phyloP scores from a whole-genome alignment of 2,329 filamentous ascomycete species.

The Hirsutella thompsonii region DNA sequence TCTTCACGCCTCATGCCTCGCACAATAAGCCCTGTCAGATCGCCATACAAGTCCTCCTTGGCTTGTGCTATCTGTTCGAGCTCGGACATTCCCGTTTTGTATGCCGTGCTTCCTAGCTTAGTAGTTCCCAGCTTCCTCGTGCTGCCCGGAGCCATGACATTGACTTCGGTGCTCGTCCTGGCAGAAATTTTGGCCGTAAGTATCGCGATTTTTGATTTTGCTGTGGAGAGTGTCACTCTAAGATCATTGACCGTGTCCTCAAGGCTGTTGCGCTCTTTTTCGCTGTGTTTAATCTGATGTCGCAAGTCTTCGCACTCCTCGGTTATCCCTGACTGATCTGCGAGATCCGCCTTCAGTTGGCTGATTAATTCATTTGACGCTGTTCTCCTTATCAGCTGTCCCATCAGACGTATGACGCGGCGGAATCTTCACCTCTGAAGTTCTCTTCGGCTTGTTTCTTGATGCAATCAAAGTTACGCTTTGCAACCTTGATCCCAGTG shows the following conservation, averaged over 20 bases:
- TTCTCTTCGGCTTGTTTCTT: constrained; percentile 65
- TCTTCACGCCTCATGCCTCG: constrained; percentile 61
- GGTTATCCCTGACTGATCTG: constrained; percentile 47
- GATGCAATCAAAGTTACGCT: constrained; percentile 73
- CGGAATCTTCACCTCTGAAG: too few relatives aligned
- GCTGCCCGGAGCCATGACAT: constrained; percentile 46
- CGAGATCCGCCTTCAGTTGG: constrained; percentile 64
- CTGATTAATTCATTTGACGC: constrained; percentile 67
- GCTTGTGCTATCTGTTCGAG: constrained; percentile 59
- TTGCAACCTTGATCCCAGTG: constrained; percentile 67
- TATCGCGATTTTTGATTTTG: constrained; percentile 65
- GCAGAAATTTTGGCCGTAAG: constrained; percentile 66
- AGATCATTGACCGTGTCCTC: constrained; percentile 43
- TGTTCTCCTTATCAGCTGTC: too few relatives aligned
- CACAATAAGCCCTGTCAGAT: constrained; percentile 79
- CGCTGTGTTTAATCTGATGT: constrained; percentile 49
- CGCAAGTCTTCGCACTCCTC: constrained; percentile 48
- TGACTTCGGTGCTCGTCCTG: constrained; percentile 44
- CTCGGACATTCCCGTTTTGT: constrained; percentile 33
- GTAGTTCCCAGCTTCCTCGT: constrained; percentile 42
- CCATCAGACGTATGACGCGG: too few relatives aligned
- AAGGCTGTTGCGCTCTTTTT: constrained; percentile 43
- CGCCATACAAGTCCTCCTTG: constrained; percentile 85
- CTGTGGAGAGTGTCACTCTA: constrained; percentile 43
- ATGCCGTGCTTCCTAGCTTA: constrained; percentile 6